phyloP scores from a whole-genome alignment of 2,329 filamentous ascomycete species.

The Phoma sp. region DNA sequence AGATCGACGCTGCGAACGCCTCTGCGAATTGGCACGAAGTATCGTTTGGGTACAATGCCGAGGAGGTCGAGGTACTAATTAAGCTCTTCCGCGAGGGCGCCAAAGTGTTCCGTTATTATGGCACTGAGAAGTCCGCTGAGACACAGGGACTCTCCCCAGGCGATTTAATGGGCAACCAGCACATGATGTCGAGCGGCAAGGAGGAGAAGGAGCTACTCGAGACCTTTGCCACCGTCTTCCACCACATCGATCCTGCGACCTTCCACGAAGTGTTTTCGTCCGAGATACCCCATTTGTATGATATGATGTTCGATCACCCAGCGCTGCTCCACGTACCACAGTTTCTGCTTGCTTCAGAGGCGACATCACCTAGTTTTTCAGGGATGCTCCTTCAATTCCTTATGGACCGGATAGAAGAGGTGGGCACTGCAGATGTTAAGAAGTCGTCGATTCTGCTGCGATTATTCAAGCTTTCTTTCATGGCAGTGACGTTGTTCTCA shows the following conservation, averaged over 20 bases:
- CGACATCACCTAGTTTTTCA: slow-evolving; percentile 95
- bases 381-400: slow-evolving; percentile 97
- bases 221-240: slow-evolving; percentile 97
- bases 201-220: slow-evolving; percentile 98
- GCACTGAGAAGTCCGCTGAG: slow-evolving; percentile 81
- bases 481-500: slow-evolving; percentile 97
- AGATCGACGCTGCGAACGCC: slow-evolving; percentile 76
- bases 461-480: slow-evolving; percentile 97
- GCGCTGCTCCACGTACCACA: slow-evolving; percentile 93
- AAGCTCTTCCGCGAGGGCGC: slow-evolving; percentile 97
- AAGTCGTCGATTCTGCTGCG: slow-evolving; percentile 91
- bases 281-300: slow-evolving; percentile 94
- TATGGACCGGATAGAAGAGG: slow-evolving; percentile 95
- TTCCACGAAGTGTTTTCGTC: slow-evolving; percentile 99
- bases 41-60: slow-evolving; percentile 93
- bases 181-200: slow-evolving; percentile 90
- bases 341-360: slow-evolving; percentile 98
- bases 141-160: slow-evolving; percentile 79
- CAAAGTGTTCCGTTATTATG: slow-evolving; percentile 96
- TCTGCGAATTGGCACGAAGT: slow-evolving; percentile 94
- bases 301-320: slow-evolving; percentile 97
- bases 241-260: slow-evolving; percentile 96
- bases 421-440: slow-evolving; percentile 88
- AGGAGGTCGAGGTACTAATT: slow-evolving; percentile 94
- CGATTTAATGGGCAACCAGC: slow-evolving; percentile 92